Evolutionary conservation across 192 early-diverging fungal genomes (phyloP).

Genomic region (Thamnidium elegans): DNA sequence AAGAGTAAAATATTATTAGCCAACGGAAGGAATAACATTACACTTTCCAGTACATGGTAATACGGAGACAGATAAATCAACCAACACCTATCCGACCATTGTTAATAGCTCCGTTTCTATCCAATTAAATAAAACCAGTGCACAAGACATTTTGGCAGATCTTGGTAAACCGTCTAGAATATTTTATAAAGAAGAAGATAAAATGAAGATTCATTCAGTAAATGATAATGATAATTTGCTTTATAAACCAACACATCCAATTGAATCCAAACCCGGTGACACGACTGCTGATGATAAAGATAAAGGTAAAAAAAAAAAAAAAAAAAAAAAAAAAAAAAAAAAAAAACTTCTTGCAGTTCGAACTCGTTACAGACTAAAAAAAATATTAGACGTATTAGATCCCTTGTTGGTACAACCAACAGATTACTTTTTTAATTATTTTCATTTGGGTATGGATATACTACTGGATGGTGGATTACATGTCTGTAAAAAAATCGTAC

Average conservation of each 20-base stretch:
- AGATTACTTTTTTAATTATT: constrained; percentile 78
- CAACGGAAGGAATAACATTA: constrained; percentile 40
- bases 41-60: constrained; percentile 32
- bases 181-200: constrained; percentile 68
- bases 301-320: constrained; percentile 25
- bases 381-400: constrained; percentile 3
- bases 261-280: constrained; percentile 4
- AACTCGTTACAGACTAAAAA: background rate
- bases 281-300: constrained; percentile 21
- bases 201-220: constrained; percentile 67
- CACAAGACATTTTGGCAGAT: constrained; percentile 71
- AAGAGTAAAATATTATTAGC: constrained; percentile 21
- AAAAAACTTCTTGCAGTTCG: too few species aligned
- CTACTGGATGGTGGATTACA: constrained; percentile 64
- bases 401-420: constrained; percentile 33
- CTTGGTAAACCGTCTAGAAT: constrained; percentile 60
- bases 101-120: constrained; percentile 34
- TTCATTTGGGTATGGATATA: constrained; percentile 68
- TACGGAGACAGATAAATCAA: constrained; percentile 5
- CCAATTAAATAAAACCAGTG: constrained; percentile 50
- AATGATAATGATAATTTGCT: constrained; percentile 21
- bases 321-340: background rate
- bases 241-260: constrained; percentile 24
- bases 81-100: background rate
- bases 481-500: constrained; percentile 64